Base-by-base conservation (phyloP, 2,329 filamentous ascomycete species). In the Phialocephala subalpina region DNA sequence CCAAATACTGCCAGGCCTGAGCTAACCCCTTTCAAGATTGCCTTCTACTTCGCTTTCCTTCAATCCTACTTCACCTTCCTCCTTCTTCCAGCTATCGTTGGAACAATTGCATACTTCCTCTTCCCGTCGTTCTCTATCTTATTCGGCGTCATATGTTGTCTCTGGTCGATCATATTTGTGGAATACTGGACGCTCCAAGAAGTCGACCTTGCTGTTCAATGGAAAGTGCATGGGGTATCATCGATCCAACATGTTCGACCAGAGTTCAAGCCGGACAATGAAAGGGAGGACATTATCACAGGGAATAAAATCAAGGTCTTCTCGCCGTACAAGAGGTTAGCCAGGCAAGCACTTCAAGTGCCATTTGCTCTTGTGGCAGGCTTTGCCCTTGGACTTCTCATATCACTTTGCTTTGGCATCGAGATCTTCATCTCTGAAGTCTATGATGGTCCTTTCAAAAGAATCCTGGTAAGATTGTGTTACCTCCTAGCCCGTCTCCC, bases 31-130 rank as follows among this genome's bases (percentile, higher is more conserved):
- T 49, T 49, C 45, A 22, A 55, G 52, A 36, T 55, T 4, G 52
- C 25, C 11, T 36, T 55, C 12, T 55, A 55, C 20, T 55, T 55
- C 52, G 52, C 52, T 18, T 55, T 55, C 52, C 25, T 55, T n/a
- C 52, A 55, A 36, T 33, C 52, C 25, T 55, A 55, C 52, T 55
- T 55, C n/a, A 55, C 33, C 3, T 33, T 36, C n/a, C 52, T 55
- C 27, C 27, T 55, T 8, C 4, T 16, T 16, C 52, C 52, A n/a
- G 12, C 52, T 36, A 55, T 36, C 52, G 18, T 36, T 4, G 52
- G 52, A 16, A 16, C 33, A 6, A 33, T 55, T n/a, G 52, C 52
- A 18, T 55, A 36, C 14, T 55, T 33, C 52, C 12, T n/a, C 18
- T 36, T 55, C 25, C 52, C 52, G 8, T 33, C 27, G 5, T 55